Evolutionary conservation across 352 stramenopile species (phyloP).

Genomic region (Peronosclerospora sorghi): DNA sequence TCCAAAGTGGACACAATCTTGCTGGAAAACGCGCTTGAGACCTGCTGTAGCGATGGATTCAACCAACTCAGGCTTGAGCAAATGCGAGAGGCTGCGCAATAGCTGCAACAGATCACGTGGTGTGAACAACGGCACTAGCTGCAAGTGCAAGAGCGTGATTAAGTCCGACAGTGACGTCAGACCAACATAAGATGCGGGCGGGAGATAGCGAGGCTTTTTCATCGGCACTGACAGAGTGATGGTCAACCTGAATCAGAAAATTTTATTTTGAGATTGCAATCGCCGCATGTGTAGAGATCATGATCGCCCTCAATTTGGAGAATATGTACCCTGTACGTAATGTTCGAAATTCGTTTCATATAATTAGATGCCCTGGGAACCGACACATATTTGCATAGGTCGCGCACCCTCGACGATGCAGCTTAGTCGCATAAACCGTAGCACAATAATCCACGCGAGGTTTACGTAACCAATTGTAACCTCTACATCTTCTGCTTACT

Average conservation of each 20-base stretch:
- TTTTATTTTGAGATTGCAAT: no score
- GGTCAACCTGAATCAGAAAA: conserved; percentile 3
- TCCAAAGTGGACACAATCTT: conserved; percentile 9
- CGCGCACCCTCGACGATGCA: no score
- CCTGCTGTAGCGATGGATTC: conserved; percentile 9
- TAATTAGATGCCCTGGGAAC: no score
- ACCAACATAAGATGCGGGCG: background rate
- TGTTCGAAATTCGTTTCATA: no score
- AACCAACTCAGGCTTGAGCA: conserved; percentile 1
- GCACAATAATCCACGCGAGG: no score
- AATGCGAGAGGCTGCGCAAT: conserved; percentile 1
- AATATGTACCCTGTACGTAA: no score
- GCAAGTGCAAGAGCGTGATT: conserved; percentile 15
- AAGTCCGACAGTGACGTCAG: conserved; percentile 6
- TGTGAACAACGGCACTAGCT: conserved; percentile 16
- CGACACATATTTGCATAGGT: no score
- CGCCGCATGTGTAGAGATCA: no score
- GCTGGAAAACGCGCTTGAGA: conserved; percentile 8
- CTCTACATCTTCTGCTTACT: no score
- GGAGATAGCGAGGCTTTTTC: conserved; percentile 4
- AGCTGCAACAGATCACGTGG: conserved; percentile 13
- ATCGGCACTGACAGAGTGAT: conserved; percentile 4
- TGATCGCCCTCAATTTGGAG: no score
- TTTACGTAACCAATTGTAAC: no score
- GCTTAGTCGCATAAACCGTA: no score